phyloP scores from a whole-genome alignment of 129 eudicot species.

The Ambrosia artemisiifolia region DNA sequence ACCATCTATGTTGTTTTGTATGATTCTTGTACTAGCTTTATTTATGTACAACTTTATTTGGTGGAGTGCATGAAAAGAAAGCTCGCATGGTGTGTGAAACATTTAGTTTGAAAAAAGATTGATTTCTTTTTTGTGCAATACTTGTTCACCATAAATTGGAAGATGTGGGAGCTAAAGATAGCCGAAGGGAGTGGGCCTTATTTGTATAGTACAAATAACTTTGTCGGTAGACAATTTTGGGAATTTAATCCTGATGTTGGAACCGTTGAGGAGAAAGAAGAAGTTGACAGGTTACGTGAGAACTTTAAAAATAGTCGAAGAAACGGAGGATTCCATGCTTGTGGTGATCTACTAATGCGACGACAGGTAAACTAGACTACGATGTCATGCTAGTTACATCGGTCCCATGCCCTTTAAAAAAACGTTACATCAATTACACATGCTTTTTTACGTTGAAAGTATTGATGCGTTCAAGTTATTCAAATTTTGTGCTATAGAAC shows the following conservation, averaged over 20 bases:
- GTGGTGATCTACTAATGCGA: conserved; percentile 56
- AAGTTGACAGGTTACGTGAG: conserved; percentile 44
- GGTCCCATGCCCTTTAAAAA: no score
- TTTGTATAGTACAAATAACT: conserved; percentile 70
- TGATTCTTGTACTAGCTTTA: neutral
- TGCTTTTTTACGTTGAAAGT: no score
- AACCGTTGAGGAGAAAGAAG: conserved; percentile 41
- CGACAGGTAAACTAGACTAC: conserved; percentile 41
- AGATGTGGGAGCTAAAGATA: conserved; percentile 73
- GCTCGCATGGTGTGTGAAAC: no score
- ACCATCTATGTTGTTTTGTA: neutral
- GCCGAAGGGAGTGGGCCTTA: conserved; percentile 53
- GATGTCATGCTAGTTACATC: no score
- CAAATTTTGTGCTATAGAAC: neutral
- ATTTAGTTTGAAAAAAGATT: no score
- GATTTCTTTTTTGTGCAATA: neutral
- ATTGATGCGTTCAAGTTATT: neutral
- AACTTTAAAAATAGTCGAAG: conserved; percentile 26
- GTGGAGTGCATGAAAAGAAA: no score
- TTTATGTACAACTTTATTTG: neutral
- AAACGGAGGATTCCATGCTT: conserved; percentile 51
- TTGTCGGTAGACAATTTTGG: conserved; percentile 74
- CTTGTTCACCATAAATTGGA: neutral
- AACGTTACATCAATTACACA: no score
- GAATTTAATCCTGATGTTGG: conserved; percentile 57